A percentile compares a stretch with the other conserved stretches of the same genome.
phyloP scores from a whole-genome alignment of 768 basidiomycete genomes.

The Lactifluus piperatus region DNA sequence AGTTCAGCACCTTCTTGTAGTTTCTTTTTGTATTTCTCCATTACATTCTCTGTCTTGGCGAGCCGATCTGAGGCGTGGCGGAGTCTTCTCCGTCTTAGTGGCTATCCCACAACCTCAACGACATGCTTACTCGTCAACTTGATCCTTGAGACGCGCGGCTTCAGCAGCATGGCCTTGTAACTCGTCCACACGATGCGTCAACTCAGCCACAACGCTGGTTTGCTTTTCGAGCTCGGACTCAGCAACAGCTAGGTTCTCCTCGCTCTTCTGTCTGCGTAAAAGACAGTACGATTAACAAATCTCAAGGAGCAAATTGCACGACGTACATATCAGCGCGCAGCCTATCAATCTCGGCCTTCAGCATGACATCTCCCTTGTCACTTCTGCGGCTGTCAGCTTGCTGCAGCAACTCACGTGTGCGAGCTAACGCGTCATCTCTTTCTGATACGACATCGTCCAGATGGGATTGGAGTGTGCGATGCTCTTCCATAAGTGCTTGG shows the following conservation, averaged over 20 bases:
- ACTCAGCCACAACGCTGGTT: conserved; percentile 52
- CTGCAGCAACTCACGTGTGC: conserved; percentile 50
- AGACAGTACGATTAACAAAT: conserved; percentile 25
- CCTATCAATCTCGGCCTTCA: conserved; percentile 76
- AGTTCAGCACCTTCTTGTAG: conserved; percentile 89
- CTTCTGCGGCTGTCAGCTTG: conserved; percentile 52
- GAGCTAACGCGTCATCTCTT: conserved; percentile 63
- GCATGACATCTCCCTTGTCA: conserved; percentile 67
- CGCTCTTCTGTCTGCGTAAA: conserved; percentile 75
- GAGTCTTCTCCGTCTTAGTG: conserved; percentile 42
- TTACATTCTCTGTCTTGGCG: conserved; percentile 92
- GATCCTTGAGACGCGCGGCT: conserved; percentile 75
- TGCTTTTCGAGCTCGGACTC: conserved; percentile 83
- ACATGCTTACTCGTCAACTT: conserved; percentile 79
- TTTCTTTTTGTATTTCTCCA: conserved; percentile 99
- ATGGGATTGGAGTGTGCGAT: conserved; percentile 61
- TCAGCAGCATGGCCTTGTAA: conserved; percentile 71
- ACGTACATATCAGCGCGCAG: conserved; percentile 80
- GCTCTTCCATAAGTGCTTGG: conserved; percentile 65
- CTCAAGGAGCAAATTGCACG: neutral
- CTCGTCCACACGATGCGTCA: conserved; percentile 76
- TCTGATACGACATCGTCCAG: conserved; percentile 72
- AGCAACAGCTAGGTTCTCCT: conserved; percentile 77
- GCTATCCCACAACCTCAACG: neutral
- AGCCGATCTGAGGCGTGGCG: conserved; percentile 87